These are phyloP conservation scores for Austroboletus rostrupii DNA, from an alignment of 1,284 basidiomycete genomes.

Conservation along the genomic window DNA sequence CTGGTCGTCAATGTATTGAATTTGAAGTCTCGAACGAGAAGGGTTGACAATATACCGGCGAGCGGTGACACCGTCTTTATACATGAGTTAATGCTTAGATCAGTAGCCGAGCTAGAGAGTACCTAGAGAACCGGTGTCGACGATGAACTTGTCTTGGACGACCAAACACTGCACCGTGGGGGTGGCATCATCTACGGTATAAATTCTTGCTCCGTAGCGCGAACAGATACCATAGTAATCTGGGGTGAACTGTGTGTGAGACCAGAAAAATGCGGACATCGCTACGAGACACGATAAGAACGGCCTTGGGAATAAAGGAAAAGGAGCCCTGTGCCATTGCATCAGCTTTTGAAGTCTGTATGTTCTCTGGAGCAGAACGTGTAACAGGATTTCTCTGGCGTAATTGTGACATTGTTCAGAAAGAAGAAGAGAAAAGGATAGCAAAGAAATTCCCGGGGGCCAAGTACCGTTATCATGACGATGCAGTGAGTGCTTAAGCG, in stretches of 20 bases:
- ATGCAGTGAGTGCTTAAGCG: background rate
- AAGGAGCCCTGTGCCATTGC: background rate
- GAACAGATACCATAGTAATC: constrained; percentile 59
- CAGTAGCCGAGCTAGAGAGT: constrained; percentile 20
- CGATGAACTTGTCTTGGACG: constrained; percentile 45
- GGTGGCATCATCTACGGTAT: constrained; percentile 55
- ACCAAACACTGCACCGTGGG: constrained; percentile 57
- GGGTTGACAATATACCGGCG: constrained; percentile 35
- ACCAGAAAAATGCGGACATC: constrained; percentile 13
- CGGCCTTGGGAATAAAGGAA: background rate
- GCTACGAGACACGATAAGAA: constrained; percentile 9
- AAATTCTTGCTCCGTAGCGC: constrained; percentile 44
- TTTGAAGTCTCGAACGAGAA: constrained; percentile 26
- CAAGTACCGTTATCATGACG: background rate
- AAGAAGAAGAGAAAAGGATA: background rate
- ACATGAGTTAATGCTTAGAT: background rate
- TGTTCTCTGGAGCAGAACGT: background rate
- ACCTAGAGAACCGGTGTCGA: constrained; percentile 57
- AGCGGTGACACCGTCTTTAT: constrained; percentile 41
- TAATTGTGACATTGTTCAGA: constrained; percentile 13
- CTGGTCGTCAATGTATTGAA: constrained; percentile 50
- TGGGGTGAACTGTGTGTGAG: background rate
- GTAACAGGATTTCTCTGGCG: constrained; percentile 9
- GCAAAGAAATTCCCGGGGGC: too few species aligned
- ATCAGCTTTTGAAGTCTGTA: background rate